Evolutionary conservation across 306 rosid genomes (phyloP), one percentile per base, ranked within the genome.

Genomic region (Acacia melanoxylon): DNA sequence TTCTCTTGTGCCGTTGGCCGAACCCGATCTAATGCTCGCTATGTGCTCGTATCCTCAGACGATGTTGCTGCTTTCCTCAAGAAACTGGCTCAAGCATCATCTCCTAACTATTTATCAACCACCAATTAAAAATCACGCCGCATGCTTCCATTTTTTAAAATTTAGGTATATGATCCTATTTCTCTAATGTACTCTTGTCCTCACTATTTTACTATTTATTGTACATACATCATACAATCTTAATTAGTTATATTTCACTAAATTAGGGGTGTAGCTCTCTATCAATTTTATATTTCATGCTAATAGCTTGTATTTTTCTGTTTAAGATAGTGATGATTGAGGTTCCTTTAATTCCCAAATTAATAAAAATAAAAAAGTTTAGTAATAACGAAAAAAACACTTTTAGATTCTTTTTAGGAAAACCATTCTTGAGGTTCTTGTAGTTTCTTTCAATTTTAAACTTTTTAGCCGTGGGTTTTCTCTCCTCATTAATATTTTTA

Each of bases 1-100:
- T 95, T 91, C 83, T 95, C 99, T 6, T 95, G 99, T 62, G 86
- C 99, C 9, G 98, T 95, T 52, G 99, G 97, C 33, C 68, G 99
- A 80, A 85, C 86, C 29, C 92, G 88, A 4, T 86, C 98, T 4
- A 88, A 85, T 83, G 99, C 99, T 87, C 89, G 99, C 27, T 95
- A 84, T 85, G 78, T 46, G 3, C 91, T 95, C 63, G 90, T 80
- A 68, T 87, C 97, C 1, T 83, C 99, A 0, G 97, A 91, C 42
- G 95, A 93, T 4, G 97, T 93, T 41, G 94, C 88, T 59, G 49
- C 87, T 45, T 92, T 95, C 82, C 87, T 95, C 41, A 89, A 89
- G 87, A 86, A 93, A 42, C 81, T 93, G 56, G 87, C 89, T 2
- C 75, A 48, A 51, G 84, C 91, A 29, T 71, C 91, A 49, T 63